These are phyloP conservation scores for Crithidia sp. DNA, from an alignment of 208 protist species.

Conservation along the genomic window DNA sequence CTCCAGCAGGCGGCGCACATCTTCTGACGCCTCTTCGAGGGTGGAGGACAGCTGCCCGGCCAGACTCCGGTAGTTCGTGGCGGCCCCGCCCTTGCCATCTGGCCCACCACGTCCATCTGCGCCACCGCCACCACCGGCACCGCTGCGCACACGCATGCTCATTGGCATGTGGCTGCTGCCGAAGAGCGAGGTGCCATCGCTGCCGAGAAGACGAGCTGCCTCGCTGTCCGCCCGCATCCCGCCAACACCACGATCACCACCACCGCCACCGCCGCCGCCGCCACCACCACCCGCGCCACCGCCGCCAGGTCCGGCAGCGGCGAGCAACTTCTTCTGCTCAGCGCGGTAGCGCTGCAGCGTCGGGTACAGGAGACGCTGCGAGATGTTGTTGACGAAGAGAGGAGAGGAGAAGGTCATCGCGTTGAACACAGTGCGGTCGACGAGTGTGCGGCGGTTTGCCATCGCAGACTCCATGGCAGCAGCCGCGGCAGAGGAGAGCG, in stretches of 20 bases:
- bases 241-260: not conserved
- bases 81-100: conserved; percentile 7
- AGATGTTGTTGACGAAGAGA: conserved; percentile 79
- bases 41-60: conserved; percentile 51
- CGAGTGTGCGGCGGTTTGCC: conserved; percentile 6
- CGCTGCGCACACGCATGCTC: conserved; percentile 18
- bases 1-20: conserved; percentile 60
- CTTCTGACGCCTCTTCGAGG: conserved; percentile 50
- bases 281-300: not conserved
- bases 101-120: conserved; percentile 1
- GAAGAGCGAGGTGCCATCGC: conserved; percentile 47
- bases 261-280: conserved; percentile 21
- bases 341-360: conserved; percentile 38
- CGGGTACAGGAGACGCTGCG: conserved; percentile 61
- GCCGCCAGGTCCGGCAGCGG: conserved; percentile 7
- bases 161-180: conserved; percentile 32
- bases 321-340: conserved; percentile 17
- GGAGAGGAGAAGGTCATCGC: conserved; percentile 70
- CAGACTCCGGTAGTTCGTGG: conserved; percentile 39
- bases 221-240: conserved; percentile 19
- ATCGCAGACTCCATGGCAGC: conserved; percentile 19
- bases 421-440: conserved; percentile 71
- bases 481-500: conserved; percentile 12
- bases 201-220: conserved; percentile 30
- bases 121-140: not conserved